Percentiles rank a stretch among this genome's conserved stretches.
These are phyloP conservation scores for Ogataea hybrid DNA, from an alignment of 1,139 yeast genomes.

Conservation along the genomic window DNA sequence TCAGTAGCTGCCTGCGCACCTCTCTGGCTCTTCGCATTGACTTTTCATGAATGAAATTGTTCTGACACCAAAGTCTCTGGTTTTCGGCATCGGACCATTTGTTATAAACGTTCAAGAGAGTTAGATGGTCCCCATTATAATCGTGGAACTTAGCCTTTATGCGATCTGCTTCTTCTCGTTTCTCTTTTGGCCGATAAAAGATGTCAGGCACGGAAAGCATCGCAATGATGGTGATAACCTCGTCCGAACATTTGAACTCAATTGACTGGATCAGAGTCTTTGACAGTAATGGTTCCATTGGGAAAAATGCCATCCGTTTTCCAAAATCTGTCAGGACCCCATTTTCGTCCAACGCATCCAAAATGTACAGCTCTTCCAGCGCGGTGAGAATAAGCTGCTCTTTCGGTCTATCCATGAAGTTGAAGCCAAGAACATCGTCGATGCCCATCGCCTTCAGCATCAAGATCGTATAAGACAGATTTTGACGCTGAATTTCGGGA, in stretches of 20 bases:
- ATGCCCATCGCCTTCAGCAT: slow-evolving; percentile 97
- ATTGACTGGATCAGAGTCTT: slow-evolving; percentile 76
- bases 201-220: slow-evolving; percentile 89
- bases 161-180: slow-evolving; percentile 71
- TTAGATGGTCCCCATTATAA: slow-evolving; percentile 83
- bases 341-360: slow-evolving; percentile 78
- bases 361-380: slow-evolving; percentile 75
- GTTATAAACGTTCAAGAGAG: slow-evolving; percentile 75
- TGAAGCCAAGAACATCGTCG: slow-evolving; percentile 72
- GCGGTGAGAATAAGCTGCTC: slow-evolving; percentile 73
- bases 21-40: slow-evolving; percentile 76
- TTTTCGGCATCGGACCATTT: slow-evolving; percentile 69
- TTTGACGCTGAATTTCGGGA: slow-evolving; percentile 94
- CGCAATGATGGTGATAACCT: slow-evolving; percentile 79
- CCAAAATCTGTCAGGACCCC: slow-evolving; percentile 79
- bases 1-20: slow-evolving; percentile 66
- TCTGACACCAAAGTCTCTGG: slow-evolving; percentile 75
- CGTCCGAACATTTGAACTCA: slow-evolving; percentile 76
- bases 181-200: slow-evolving; percentile 81
- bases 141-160: slow-evolving; percentile 73
- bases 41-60: slow-evolving; percentile 79
- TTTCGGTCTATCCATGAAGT: slow-evolving; percentile 95
- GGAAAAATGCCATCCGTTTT: slow-evolving; percentile 83
- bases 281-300: slow-evolving; percentile 92
- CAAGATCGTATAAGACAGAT: slow-evolving; percentile 77